Conservation (phyloP, 306 rosid genomes). For the Trifolium fragiferum region DNA sequence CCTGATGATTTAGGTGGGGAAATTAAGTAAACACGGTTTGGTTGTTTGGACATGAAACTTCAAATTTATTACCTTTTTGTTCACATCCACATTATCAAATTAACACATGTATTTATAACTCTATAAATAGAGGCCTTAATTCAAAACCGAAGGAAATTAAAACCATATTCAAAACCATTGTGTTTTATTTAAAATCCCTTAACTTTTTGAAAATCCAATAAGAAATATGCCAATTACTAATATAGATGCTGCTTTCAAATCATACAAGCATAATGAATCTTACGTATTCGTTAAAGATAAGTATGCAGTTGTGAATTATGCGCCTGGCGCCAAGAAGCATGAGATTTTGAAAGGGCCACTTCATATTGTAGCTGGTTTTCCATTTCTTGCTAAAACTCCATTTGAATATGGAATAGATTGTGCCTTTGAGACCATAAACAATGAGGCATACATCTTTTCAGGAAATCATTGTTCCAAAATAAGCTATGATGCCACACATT, state of each 20-base stretch:
- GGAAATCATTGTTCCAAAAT: background rate
- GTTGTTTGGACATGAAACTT: too few species aligned
- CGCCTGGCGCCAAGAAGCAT: background rate
- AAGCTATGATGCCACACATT: background rate
- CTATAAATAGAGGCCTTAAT: too few species aligned
- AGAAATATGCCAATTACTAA: background rate
- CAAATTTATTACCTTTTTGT: too few species aligned
- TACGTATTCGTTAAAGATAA: background rate
- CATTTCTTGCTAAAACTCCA: background rate
- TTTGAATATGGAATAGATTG: slow-evolving; percentile 2
- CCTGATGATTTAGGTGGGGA: too few species aligned
- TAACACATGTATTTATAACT: too few species aligned
- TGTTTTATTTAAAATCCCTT: too few species aligned
- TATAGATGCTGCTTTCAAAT: background rate
- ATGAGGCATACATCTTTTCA: background rate
- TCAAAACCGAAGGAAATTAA: too few species aligned
- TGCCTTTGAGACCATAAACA: background rate
- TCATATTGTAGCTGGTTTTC: background rate
- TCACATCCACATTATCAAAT: too few species aligned
- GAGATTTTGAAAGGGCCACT: background rate
- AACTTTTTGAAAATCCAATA: too few species aligned
- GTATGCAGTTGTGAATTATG: slow-evolving; percentile 5
- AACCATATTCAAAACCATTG: too few species aligned
- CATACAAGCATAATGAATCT: background rate
- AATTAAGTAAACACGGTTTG: too few species aligned